Evolutionary conservation across 2,329 filamentous ascomycete species (phyloP).

Genomic region (Paraphoma chrysanthemicola): DNA sequence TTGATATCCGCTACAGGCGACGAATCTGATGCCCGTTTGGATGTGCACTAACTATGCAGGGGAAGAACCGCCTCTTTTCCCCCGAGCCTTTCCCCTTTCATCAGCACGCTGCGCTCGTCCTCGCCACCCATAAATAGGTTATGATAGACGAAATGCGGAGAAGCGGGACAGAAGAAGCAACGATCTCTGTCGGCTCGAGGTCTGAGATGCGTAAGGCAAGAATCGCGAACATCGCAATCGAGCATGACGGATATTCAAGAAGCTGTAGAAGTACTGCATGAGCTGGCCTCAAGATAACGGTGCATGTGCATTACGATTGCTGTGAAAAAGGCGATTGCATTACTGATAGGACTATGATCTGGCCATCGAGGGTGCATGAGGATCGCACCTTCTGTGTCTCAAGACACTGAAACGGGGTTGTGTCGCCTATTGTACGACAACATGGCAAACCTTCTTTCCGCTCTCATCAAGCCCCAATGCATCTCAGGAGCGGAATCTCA

Average conservation of each 20-base stretch:
- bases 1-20: slow-evolving; percentile 35
- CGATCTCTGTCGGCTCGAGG: slow-evolving; percentile 9
- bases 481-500: neutral
- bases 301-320: slow-evolving; percentile 10
- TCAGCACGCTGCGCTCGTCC: slow-evolving; percentile 26
- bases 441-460: slow-evolving; percentile 9
- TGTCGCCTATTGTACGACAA: slow-evolving; percentile 12
- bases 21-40: slow-evolving; percentile 26
- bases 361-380: slow-evolving; percentile 15
- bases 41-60: slow-evolving; percentile 34
- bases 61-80: slow-evolving; percentile 27
- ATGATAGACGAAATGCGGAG: slow-evolving; percentile 45
- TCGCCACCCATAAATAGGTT: slow-evolving; percentile 45
- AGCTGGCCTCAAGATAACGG: slow-evolving; percentile 8
- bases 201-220: neutral
- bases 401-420: slow-evolving; percentile 10
- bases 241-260: neutral
- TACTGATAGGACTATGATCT: slow-evolving; percentile 9
- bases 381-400: slow-evolving; percentile 17
- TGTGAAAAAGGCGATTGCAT: slow-evolving; percentile 13
- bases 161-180: slow-evolving; percentile 33
- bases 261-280: neutral
- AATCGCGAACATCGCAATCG: slow-evolving; percentile 1
- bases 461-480: neutral
- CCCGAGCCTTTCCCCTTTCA: slow-evolving; percentile 26